These are phyloP conservation scores for Theobroma cacao DNA, from an alignment of 345 rosid genomes.

Conservation along the genomic window DNA sequence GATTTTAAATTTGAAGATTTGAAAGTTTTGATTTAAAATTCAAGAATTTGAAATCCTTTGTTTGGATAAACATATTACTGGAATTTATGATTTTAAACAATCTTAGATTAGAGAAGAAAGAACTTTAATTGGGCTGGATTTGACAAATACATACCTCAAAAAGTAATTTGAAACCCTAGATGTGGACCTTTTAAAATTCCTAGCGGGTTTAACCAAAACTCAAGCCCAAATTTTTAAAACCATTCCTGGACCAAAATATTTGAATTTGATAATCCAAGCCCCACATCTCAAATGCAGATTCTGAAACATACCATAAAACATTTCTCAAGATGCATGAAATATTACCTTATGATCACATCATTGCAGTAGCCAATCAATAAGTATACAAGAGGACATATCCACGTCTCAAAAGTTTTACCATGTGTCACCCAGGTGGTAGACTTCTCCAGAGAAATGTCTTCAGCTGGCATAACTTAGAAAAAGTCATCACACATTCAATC, in stretches of 20 bases:
- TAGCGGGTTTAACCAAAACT: neutral
- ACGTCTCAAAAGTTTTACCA: constrained; percentile 67
- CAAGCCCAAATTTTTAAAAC: neutral
- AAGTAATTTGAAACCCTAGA: neutral
- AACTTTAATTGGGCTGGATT: neutral
- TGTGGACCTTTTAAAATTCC: neutral
- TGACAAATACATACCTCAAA: neutral
- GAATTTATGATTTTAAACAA: neutral
- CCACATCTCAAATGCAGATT: neutral
- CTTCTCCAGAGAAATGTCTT: constrained; percentile 55
- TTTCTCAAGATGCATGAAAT: neutral
- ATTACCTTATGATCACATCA: constrained; percentile 76
- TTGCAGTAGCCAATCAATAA: constrained; percentile 64
- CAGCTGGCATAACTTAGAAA: constrained; percentile 43
- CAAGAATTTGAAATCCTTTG: neutral
- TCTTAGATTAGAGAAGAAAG: neutral
- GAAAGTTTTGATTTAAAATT: neutral
- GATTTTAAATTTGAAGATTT: constrained; percentile 1
- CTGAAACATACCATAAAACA: neutral
- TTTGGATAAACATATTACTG: neutral
- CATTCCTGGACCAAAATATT: neutral
- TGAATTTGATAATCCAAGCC: neutral
- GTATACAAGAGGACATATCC: constrained; percentile 92
- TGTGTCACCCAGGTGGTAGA: constrained; percentile 71
- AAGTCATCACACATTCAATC: neutral